phyloP scores from a whole-genome alignment of 2,329 filamentous ascomycete species.

The Domatiomyces globalis region DNA sequence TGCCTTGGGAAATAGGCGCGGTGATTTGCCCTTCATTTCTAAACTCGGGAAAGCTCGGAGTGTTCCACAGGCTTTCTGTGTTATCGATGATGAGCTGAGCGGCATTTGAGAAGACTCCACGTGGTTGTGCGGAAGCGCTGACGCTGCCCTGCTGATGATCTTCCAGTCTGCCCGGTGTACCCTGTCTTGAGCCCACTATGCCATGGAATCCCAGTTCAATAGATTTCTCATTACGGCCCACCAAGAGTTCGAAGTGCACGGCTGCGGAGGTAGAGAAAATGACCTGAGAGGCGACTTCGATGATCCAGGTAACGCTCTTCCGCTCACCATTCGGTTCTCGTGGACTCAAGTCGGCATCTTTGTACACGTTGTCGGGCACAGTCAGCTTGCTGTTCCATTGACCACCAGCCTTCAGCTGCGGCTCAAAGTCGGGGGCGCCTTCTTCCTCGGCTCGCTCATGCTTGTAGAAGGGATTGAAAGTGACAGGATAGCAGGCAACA shows the following conservation, averaged over 20 bases:
- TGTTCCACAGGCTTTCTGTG: constrained; percentile 82
- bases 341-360: constrained; percentile 11
- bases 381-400: constrained; percentile 67
- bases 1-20: constrained; percentile 14
- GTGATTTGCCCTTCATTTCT: constrained; percentile 24
- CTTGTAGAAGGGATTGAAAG: constrained; percentile 57
- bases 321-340: constrained; percentile 30
- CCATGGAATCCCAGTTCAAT: constrained; percentile 51
- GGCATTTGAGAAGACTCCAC: constrained; percentile 73
- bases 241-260: constrained; percentile 73
- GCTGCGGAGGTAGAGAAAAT: constrained; percentile 82
- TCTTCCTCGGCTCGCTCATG: constrained; percentile 54
- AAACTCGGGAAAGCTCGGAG: constrained; percentile 62
- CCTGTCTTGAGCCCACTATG: constrained; percentile 38
- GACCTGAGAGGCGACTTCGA: constrained; percentile 85
- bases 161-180: constrained; percentile 53
- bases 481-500: constrained; percentile 68
- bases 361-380: constrained; percentile 62
- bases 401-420: constrained; percentile 87
- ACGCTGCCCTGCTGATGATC: constrained; percentile 57
- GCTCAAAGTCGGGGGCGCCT: constrained; percentile 81
- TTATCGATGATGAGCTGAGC: constrained; percentile 70
- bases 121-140: constrained; percentile 40
- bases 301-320: constrained; percentile 63
- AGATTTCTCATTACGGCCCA: constrained; percentile 76